Evolutionary conservation across 1,284 basidiomycete genomes (phyloP).

Genomic region (Rhodotorula sp.): DNA sequence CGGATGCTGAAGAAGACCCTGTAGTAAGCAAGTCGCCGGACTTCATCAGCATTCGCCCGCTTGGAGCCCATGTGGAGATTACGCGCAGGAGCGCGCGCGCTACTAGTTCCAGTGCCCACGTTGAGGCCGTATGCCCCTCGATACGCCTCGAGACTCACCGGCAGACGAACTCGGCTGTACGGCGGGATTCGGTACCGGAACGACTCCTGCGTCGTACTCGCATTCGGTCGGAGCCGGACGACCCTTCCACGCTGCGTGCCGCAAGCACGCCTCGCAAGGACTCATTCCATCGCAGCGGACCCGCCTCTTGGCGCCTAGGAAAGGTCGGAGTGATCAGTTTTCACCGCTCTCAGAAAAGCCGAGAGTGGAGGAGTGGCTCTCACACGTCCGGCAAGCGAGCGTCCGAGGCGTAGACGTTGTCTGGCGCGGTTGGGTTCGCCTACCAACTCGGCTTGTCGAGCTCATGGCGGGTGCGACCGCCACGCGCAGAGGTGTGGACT

Average conservation of each 20-base stretch:
- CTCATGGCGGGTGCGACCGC: background rate
- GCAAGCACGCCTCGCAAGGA: conserved; percentile 20
- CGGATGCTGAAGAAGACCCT: too few relatives aligned
- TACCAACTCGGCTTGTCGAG: background rate
- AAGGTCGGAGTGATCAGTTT: background rate
- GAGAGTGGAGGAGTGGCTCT: background rate
- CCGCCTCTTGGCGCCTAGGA: conserved; percentile 13
- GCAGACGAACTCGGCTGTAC: background rate
- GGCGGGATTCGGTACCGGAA: background rate
- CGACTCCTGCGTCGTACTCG: conserved; percentile 12
- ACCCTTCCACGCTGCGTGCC: conserved; percentile 27
- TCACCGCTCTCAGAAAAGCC: background rate
- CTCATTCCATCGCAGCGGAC: conserved; percentile 21
- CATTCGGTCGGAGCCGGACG: conserved; percentile 13
- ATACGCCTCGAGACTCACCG: background rate
- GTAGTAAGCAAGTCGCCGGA: too few relatives aligned
- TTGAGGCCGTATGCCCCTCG: background rate
- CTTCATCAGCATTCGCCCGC: too few relatives aligned
- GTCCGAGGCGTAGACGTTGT: background rate
- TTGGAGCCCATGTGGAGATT: too few relatives aligned
- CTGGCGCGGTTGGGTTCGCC: background rate
- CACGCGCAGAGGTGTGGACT: too few relatives aligned
- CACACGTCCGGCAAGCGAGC: conserved; percentile 3
- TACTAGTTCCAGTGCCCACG: too few relatives aligned
- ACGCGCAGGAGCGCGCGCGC: too few relatives aligned